Conservation (phyloP, 208 protist species). For the Spongospora subterranea region DNA sequence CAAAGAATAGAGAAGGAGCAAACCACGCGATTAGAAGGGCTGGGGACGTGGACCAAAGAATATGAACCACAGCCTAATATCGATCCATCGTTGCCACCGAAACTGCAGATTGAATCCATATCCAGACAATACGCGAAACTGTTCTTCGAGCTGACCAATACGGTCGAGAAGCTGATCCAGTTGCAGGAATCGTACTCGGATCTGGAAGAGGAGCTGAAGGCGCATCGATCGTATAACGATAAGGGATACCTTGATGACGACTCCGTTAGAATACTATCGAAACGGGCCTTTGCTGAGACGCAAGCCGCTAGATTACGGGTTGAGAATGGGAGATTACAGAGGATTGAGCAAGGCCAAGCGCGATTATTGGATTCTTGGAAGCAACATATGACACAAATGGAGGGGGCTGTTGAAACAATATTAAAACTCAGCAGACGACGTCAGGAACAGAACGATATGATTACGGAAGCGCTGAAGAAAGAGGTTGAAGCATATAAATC, state of each 20-base stretch:
- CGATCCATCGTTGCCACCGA: background rate
- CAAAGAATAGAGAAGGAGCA: background rate
- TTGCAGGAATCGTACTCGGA: conserved; percentile 29
- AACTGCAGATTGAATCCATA: background rate
- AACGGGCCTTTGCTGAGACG: conserved; percentile 39
- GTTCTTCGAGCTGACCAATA: conserved; percentile 45
- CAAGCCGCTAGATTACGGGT: conserved; percentile 9
- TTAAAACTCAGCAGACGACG: background rate
- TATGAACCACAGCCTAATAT: conserved; percentile 2
- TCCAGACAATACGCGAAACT: background rate
- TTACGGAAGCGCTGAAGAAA: background rate
- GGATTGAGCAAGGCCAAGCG: background rate
- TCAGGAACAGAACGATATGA: background rate
- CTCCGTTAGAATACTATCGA: background rate
- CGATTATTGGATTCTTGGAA: conserved; percentile 47
- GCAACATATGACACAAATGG: background rate
- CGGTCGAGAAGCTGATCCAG: background rate
- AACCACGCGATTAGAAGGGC: background rate
- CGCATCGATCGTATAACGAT: background rate
- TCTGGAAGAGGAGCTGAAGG: conserved; percentile 43
- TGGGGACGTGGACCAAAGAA: conserved; percentile 31
- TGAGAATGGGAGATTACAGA: background rate
- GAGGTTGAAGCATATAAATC: conserved; percentile 8
- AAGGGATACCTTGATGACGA: conserved; percentile 32
- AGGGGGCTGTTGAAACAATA: background rate